Evolutionary conservation across 2,329 filamentous ascomycete species (phyloP).

Genomic region (Botrytis cinerea): DNA sequence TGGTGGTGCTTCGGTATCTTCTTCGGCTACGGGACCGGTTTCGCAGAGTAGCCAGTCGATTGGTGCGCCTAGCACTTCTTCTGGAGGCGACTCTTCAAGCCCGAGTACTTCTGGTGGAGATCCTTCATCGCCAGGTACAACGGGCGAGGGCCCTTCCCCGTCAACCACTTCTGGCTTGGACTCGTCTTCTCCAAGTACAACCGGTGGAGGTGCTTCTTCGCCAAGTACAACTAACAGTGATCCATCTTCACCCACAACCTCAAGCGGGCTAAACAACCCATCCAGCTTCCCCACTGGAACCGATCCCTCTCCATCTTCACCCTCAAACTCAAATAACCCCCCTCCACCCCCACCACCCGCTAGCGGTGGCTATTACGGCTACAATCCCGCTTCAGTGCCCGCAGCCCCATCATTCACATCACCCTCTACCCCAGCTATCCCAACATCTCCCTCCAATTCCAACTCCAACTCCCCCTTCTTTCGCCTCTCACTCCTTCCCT

Average conservation of each 20-base stretch:
- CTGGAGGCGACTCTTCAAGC: not conserved
- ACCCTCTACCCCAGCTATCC: not conserved
- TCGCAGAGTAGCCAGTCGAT: not conserved
- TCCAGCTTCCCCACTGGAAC: not conserved
- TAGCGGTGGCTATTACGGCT: not conserved
- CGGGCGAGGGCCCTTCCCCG: not conserved
- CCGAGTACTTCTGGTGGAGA: not conserved
- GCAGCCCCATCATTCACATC: not conserved
- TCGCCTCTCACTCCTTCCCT: constrained; percentile 11
- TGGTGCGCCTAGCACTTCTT: not conserved
- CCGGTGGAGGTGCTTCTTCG: not conserved
- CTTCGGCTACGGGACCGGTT: not conserved
- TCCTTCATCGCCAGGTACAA: not conserved
- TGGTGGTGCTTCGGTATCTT: not conserved
- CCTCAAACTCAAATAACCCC: not conserved
- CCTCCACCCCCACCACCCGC: not conserved
- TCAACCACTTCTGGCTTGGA: not conserved
- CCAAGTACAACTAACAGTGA: not conserved
- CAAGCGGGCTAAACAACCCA: not conserved
- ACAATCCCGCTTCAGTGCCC: not conserved
- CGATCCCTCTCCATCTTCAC: not conserved
- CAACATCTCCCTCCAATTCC: not conserved
- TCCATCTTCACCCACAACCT: not conserved
- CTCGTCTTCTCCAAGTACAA: not conserved
- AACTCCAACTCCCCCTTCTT: not conserved